Evolutionary conservation across 2,329 filamentous ascomycete species (phyloP).

Genomic region (Aspergillus sp.): DNA sequence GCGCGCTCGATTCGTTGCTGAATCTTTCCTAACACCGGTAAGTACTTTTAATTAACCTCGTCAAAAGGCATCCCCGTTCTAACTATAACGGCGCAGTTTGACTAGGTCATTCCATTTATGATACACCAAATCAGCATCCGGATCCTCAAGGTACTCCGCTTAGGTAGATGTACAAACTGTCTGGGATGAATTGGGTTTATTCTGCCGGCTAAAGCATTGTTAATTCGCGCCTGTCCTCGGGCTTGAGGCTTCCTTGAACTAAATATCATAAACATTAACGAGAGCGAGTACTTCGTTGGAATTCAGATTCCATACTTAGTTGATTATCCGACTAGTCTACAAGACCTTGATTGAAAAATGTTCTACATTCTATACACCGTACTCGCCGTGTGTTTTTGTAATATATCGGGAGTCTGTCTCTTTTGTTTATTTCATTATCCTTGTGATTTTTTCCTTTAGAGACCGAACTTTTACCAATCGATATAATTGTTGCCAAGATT

Average conservation of each 20-base stretch:
- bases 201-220: slow-evolving; percentile 11
- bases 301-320: slow-evolving; percentile 3
- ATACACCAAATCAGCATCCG: slow-evolving; percentile 19
- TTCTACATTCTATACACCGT: background rate
- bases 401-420: background rate
- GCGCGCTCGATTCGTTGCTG: slow-evolving; percentile 92
- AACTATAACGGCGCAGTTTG: slow-evolving; percentile 27
- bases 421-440: background rate
- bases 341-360: background rate
- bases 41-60: slow-evolving; percentile 21
- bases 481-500: background rate
- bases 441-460: background rate
- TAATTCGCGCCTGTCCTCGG: slow-evolving; percentile 16
- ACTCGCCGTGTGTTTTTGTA: background rate
- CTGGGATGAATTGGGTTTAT: slow-evolving; percentile 23
- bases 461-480: background rate
- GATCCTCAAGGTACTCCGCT: background rate
- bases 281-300: background rate
- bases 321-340: slow-evolving; percentile 6
- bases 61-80: slow-evolving; percentile 5
- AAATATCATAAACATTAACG: background rate
- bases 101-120: slow-evolving; percentile 16
- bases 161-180: slow-evolving; percentile 23
- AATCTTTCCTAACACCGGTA: slow-evolving; percentile 96
- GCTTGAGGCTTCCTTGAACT: slow-evolving; percentile 1